Evolutionary conservation across 2,329 filamentous ascomycete species (phyloP).

Genomic region (Aspergillus fijiensis): DNA sequence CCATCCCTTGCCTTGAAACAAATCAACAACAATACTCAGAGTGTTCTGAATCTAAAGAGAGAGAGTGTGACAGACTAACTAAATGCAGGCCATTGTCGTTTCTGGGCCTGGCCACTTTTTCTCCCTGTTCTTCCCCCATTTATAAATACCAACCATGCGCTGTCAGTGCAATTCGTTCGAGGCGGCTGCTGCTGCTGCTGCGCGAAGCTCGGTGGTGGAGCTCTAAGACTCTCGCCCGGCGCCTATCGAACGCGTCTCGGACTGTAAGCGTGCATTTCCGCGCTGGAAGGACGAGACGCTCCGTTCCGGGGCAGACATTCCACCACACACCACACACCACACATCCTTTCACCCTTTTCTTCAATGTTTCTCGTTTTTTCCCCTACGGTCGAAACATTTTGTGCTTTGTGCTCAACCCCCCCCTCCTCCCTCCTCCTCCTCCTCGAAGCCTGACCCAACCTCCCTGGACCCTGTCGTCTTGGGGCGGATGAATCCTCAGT

Average conservation of each 20-base stretch:
- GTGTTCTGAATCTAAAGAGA: too few relatives aligned
- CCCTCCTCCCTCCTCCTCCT: not conserved
- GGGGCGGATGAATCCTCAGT: slow-evolving; percentile 16
- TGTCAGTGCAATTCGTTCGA: slow-evolving; percentile 9
- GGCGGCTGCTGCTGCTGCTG: slow-evolving; percentile 17
- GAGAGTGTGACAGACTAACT: not conserved
- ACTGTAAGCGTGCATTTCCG: slow-evolving; percentile 43
- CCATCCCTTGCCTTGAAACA: not conserved
- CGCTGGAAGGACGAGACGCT: slow-evolving; percentile 36
- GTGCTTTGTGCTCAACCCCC: slow-evolving; percentile 22
- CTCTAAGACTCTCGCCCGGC: slow-evolving; percentile 30
- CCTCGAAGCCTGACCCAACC: slow-evolving; percentile 17
- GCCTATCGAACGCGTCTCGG: slow-evolving; percentile 44
- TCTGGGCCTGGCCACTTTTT: not conserved
- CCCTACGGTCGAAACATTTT: slow-evolving; percentile 22
- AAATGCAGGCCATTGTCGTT: not conserved
- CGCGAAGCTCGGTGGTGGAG: slow-evolving; percentile 30
- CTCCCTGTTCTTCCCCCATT: too few relatives aligned
- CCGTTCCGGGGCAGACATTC: slow-evolving; percentile 35
- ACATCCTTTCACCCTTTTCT: slow-evolving; percentile 25
- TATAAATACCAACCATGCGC: slow-evolving; percentile 7
- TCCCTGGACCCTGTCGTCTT: slow-evolving; percentile 19
- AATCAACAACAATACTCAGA: not conserved
- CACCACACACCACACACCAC: slow-evolving; percentile 30
- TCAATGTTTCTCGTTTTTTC: slow-evolving; percentile 25